These are phyloP conservation scores for Monosporozyma yasuniensis DNA, from an alignment of 805 yeast genomes.

Conservation along the genomic window DNA sequence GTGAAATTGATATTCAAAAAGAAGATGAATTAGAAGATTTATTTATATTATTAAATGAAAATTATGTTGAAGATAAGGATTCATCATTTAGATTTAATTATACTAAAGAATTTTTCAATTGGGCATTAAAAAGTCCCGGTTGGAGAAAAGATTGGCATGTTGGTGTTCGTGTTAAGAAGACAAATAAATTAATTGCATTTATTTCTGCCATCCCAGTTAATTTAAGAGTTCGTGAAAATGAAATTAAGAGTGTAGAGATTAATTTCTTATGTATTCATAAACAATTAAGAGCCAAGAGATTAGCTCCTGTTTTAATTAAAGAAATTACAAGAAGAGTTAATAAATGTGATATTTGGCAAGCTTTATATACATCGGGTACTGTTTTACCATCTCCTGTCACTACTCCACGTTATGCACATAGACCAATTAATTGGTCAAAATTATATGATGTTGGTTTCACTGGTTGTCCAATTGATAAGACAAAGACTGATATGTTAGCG, in stretches of 20 bases:
- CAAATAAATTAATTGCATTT: constrained; percentile 78
- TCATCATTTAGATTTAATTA: constrained; percentile 89
- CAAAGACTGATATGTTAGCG: constrained; percentile 65
- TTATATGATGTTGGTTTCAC: constrained; percentile 86
- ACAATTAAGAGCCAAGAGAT: constrained; percentile 82
- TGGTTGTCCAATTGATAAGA: constrained; percentile 60
- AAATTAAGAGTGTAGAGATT: constrained; percentile 68
- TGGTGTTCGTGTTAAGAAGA: constrained; percentile 78
- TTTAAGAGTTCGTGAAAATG: constrained; percentile 48
- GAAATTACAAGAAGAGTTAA: constrained; percentile 93
- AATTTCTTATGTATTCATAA: constrained; percentile 93
- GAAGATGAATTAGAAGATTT: constrained; percentile 61
- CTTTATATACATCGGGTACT: constrained; percentile 87
- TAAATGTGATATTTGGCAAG: constrained; percentile 82
- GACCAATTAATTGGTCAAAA: constrained; percentile 89
- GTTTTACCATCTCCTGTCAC: constrained; percentile 89
- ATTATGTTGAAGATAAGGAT: constrained; percentile 92
- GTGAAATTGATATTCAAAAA: constrained; percentile 55
- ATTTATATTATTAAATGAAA: constrained; percentile 69
- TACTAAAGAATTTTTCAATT: constrained; percentile 68
- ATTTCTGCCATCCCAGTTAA: constrained; percentile 82
- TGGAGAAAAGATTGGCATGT: constrained; percentile 84
- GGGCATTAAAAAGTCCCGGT: constrained; percentile 95
- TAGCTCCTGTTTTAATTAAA: constrained; percentile 88
- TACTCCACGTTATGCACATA: constrained; percentile 82